Conservation (phyloP, 306 rosid species). For the Sphenostylis stenocarpa region DNA sequence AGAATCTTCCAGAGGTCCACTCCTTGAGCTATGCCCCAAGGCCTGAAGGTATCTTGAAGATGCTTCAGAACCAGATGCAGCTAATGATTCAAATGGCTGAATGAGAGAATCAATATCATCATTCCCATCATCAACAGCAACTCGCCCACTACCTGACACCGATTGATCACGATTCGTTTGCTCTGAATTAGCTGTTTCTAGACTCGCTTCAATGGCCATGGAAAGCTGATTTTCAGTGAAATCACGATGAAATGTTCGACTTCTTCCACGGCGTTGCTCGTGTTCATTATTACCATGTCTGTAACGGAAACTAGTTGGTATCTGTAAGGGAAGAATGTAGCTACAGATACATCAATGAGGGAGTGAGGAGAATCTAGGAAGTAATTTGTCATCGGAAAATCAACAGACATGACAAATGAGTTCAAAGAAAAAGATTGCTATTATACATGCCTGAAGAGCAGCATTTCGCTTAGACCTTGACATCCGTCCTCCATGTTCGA, state of each 20-base stretch:
- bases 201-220: constrained; percentile 82
- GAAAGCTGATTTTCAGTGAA: constrained; percentile 73
- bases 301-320: constrained; percentile 87
- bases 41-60: constrained; percentile 88
- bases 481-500: constrained; percentile 94
- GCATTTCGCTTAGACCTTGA: constrained; percentile 95
- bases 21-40: constrained; percentile 61
- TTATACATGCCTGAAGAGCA: constrained; percentile 79
- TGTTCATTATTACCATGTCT: constrained; percentile 63
- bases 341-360: neutral
- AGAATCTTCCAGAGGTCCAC: constrained; percentile 57
- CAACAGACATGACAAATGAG: neutral
- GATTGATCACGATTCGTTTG: constrained; percentile 37
- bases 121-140: constrained; percentile 46
- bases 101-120: constrained; percentile 56
- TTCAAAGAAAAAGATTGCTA: constrained; percentile 4
- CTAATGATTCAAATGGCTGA: constrained; percentile 63
- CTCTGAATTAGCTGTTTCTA: constrained; percentile 66
- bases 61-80: constrained; percentile 52
- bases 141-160: constrained; percentile 50
- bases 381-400: neutral
- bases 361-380: neutral
- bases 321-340: constrained; percentile 44
- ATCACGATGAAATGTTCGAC: constrained; percentile 65
- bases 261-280: constrained; percentile 75